Percentiles rank a stretch among this genome's conserved stretches.
phyloP scores from a whole-genome alignment of 306 rosid species.

The Cercis canadensis region DNA sequence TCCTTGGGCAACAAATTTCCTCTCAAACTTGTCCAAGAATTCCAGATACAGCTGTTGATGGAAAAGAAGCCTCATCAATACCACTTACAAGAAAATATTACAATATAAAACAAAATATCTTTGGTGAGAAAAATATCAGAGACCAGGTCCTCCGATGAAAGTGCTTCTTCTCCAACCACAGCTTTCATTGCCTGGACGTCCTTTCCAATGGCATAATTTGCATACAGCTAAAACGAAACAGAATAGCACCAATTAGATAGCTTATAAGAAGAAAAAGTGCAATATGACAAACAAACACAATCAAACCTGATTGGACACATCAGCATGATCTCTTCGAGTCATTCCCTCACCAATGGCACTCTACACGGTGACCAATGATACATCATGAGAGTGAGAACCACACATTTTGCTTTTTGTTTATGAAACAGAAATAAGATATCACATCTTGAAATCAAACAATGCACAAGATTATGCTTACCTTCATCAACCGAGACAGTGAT shows the following conservation, averaged over 20 bases:
- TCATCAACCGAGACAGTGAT: slow-evolving; percentile 97
- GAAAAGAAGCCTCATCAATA: slow-evolving; percentile 23
- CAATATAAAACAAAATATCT: slow-evolving; percentile 9
- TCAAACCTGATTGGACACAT: slow-evolving; percentile 97
- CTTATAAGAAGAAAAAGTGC: neutral
- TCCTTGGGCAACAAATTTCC: slow-evolving; percentile 95
- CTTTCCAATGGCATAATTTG: slow-evolving; percentile 99
- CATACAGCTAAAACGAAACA: slow-evolving; percentile 73
- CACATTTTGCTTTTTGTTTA: slow-evolving; percentile 4
- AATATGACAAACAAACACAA: slow-evolving; percentile 23
- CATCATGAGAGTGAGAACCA: slow-evolving; percentile 25
- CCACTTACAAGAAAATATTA: slow-evolving; percentile 22
- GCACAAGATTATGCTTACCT: slow-evolving; percentile 57
- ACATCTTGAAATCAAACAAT: slow-evolving; percentile 33
- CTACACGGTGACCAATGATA: slow-evolving; percentile 56
- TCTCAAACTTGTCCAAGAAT: slow-evolving; percentile 99
- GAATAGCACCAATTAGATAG: slow-evolving; percentile 30
- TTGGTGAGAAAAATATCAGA: slow-evolving; percentile 28
- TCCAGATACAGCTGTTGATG: slow-evolving; percentile 85
- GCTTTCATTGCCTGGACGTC: slow-evolving; percentile 99
- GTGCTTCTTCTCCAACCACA: slow-evolving; percentile 99
- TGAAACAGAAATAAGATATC: slow-evolving; percentile 24
- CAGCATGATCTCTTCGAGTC: slow-evolving; percentile 98
- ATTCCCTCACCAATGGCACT: slow-evolving; percentile 99
- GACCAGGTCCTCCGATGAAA: slow-evolving; percentile 98